Conservation (phyloP, 2,329 filamentous ascomycete genomes). For the Botrytis porri region DNA sequence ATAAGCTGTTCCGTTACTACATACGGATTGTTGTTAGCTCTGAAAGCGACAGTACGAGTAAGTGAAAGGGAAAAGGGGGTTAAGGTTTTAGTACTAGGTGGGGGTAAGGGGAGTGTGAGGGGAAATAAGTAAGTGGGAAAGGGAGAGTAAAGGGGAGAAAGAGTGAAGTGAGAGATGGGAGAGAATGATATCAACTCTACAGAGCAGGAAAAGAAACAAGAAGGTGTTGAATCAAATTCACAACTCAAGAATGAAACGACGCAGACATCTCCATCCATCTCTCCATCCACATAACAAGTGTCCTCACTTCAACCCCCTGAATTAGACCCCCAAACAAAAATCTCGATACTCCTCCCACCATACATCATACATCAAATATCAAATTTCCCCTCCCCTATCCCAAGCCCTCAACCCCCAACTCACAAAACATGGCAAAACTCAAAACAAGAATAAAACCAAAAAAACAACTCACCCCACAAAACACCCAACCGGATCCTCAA, state of each 20-base stretch:
- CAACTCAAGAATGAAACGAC: background rate
- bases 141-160: background rate
- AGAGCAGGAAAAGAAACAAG: background rate
- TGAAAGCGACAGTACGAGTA: accelerated
- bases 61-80: background rate
- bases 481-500: background rate
- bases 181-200: background rate
- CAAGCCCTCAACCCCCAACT: background rate
- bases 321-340: background rate
- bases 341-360: background rate
- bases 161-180: background rate
- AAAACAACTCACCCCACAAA: background rate
- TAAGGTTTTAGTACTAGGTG: too few species aligned
- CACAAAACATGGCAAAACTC: background rate
- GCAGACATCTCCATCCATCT: background rate
- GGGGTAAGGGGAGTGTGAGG: too few species aligned
- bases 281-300: background rate
- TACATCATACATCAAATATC: background rate
- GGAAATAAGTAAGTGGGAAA: too few species aligned
- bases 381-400: too few species aligned
- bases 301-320: background rate
- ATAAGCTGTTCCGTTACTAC: background rate
- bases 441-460: background rate
- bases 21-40: background rate
- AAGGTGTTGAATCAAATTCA: background rate